Base-by-base conservation (phyloP, 2,329 filamentous ascomycete genomes). In the Lachnellula occidentalis region DNA sequence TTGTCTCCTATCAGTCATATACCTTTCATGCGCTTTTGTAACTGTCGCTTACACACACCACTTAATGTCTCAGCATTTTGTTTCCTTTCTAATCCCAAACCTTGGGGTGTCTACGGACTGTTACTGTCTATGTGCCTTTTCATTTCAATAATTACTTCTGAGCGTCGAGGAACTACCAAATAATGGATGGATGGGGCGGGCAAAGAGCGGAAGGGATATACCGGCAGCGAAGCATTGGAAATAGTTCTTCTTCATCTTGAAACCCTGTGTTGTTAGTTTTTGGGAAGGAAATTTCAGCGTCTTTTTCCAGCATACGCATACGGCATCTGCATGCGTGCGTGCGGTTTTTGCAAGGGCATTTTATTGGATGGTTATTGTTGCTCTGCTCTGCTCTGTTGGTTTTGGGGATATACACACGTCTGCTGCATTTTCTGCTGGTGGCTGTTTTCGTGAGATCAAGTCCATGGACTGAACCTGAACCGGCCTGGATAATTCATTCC, bases 351-450 rank as follows among this genome's bases (percentile, higher is more conserved):
- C 47, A 59, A 49, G 50, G 50, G 54, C 55, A 59, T 59, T 59
- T 51, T 56, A 58, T 58, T 57, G 61, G 55, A 50, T 51, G 57
- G 54, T 50, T 53, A 55, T 46, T 58, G 50, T 41, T 41, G 46
- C 22, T 54, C 42, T 41, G 48, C 39, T 50, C 24, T 51, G 39
- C 36, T 51, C n/a, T 48, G 31, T 31, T 31, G 27, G 27, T 31
- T 31, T 31, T 57, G 46, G 57, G 57, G 58, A 61, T 61, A 61
- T 50, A 63, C 61, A 60, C 56, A 56, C 58, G 51, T 61, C 57
- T 58, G 56, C 58, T 61, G 60, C 60, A 56, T 57, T 61, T 60
- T 57, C 36, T 58, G 53, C 56, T 55, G 59, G 59, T 53, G 58
- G 58, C 48, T 53, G 51, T 50, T 31, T 31, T 59, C 45, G 48